Evolutionary conservation across 202 grass and related monocot species (phyloP).

Genomic region (Panicum virgatum): DNA sequence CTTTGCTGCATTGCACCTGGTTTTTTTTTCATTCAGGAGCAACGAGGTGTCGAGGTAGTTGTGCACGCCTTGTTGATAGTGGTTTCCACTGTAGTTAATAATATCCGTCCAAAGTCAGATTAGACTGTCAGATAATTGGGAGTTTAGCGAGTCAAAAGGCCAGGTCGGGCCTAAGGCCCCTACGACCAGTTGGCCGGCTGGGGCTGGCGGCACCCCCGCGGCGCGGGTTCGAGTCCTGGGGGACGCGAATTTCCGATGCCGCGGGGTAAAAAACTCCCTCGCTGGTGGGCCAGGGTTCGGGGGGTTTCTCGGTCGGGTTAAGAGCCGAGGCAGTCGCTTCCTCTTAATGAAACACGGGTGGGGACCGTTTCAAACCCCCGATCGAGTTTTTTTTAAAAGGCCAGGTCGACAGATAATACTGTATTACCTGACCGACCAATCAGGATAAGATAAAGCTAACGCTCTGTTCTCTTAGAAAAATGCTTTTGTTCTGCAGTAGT

Average conservation of each 20-base stretch:
- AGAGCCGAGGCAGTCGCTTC: no score
- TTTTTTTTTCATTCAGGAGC: neutral
- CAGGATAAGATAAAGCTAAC: neutral
- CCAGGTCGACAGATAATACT: neutral
- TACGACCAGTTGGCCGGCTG: no score
- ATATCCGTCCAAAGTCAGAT: slow-evolving; percentile 30
- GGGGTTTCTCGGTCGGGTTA: no score
- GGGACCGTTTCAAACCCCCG: no score
- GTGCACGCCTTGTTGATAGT: neutral
- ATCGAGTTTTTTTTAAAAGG: no score
- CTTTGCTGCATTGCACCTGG: neutral
- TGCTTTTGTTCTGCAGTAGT: neutral
- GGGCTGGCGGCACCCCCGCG: no score
- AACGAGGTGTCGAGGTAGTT: neutral
- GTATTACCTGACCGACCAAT: neutral
- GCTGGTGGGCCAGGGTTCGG: no score
- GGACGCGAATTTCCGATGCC: no score
- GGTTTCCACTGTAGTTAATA: neutral
- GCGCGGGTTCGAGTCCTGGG: no score
- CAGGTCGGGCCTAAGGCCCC: no score
- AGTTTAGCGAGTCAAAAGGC: slow-evolving; percentile 16
- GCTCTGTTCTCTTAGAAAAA: neutral
- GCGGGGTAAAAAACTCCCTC: no score
- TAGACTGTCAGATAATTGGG: neutral
- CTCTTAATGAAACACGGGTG: no score